Conservation (phyloP, 257 asterid species). For the Fraxinus cuspidata region DNA sequence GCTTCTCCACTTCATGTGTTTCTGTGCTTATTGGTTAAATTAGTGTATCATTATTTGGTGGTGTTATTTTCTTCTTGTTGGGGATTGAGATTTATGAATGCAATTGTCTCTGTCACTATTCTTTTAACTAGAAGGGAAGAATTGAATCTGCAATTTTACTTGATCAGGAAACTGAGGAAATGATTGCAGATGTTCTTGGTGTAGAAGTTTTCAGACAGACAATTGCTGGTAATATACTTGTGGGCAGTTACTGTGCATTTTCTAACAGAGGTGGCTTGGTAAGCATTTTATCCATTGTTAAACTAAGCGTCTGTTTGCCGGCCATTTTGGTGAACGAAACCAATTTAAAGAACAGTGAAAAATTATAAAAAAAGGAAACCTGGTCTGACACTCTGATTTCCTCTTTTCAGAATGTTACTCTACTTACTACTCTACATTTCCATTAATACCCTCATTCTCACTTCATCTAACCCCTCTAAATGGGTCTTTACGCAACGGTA, state of each 20-base stretch:
- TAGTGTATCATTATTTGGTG: neutral
- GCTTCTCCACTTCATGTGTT: too few relatives aligned
- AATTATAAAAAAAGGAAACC: too few relatives aligned
- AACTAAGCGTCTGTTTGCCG: neutral
- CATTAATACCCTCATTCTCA: too few relatives aligned
- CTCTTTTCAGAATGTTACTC: too few relatives aligned
- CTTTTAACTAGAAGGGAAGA: neutral
- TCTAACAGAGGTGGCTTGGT: slow-evolving; percentile 94
- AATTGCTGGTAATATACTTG: slow-evolving; percentile 79
- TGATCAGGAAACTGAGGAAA: slow-evolving; percentile 83
- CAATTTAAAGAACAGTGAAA: too few relatives aligned
- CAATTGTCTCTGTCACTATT: neutral
- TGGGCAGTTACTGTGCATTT: slow-evolving; percentile 79
- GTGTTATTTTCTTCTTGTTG: neutral
- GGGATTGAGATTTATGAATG: neutral
- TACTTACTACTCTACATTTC: too few relatives aligned
- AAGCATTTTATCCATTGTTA: slow-evolving; percentile 22
- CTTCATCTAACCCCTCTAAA: too few relatives aligned
- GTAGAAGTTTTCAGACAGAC: slow-evolving; percentile 92
- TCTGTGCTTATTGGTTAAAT: neutral
- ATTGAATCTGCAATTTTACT: slow-evolving; percentile 1
- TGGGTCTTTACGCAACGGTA: too few relatives aligned
- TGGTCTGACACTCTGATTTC: too few relatives aligned
- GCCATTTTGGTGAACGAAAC: too few relatives aligned
- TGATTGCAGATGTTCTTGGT: slow-evolving; percentile 89